Conservation (phyloP, 1,139 yeast species). For the Kodamaea suecica region DNA sequence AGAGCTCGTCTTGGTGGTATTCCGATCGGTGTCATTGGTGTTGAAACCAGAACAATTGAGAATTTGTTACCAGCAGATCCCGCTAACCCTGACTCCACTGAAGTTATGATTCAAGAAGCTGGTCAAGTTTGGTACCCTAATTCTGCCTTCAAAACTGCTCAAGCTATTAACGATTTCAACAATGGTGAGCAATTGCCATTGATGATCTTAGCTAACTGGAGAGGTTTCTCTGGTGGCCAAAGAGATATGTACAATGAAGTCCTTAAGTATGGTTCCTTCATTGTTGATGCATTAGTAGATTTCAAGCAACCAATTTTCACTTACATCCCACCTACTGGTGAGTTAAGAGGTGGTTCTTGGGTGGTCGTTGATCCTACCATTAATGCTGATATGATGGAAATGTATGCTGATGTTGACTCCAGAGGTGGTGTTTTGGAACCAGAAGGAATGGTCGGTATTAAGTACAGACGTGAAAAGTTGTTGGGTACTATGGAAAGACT, state of each 20-base stretch:
- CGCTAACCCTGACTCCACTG: constrained; percentile 93
- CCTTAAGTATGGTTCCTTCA: constrained; percentile 91
- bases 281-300: constrained; percentile 94
- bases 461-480: constrained; percentile 90
- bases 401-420: constrained; percentile 96
- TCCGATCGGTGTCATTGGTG: constrained; percentile 97
- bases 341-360: constrained; percentile 99
- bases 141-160: constrained; percentile 98
- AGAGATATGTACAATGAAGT: constrained; percentile 99
- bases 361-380: constrained; percentile 98
- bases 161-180: constrained; percentile 96
- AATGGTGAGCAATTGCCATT: constrained; percentile 96
- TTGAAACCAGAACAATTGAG: constrained; percentile 86
- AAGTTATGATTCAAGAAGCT: constrained; percentile 85
- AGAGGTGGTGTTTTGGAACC: constrained; percentile 99
- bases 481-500: constrained; percentile 86
- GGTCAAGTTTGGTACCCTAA: constrained; percentile 99
- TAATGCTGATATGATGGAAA: constrained; percentile 96
- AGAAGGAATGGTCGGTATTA: constrained; percentile 98
- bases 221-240: constrained; percentile 99
- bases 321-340: constrained; percentile 97
- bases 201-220: constrained; percentile 98
- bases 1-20: constrained; percentile 98
- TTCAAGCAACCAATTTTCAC: constrained; percentile 96
- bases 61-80: constrained; percentile 96